Evolutionary conservation across 768 basidiomycete species (phyloP), one percentile per base, ranked within the genome.

Genomic region (Tulasnella sp.): DNA sequence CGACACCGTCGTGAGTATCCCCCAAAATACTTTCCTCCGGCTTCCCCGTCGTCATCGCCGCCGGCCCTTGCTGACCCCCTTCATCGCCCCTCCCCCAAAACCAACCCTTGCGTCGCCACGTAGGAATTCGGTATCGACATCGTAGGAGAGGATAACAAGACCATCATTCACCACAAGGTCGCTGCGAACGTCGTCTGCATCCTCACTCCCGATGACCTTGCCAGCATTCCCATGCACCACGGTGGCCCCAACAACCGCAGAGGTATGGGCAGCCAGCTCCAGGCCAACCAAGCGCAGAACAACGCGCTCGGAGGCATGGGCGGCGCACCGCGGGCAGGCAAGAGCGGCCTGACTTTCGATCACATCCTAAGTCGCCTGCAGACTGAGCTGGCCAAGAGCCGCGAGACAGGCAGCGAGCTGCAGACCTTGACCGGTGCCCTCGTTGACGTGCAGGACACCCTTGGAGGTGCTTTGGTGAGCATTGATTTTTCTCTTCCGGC

Each of bases 81-180:
- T 44, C n/a, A n/a, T 44, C 44, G 0, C 16, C 52, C 4, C 21
- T 12, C 14, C 39, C 16, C 73, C 14, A n/a, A n/a, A n/a, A n/a
- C n/a, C 4, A 19, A 4, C 16, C 21, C 31, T 4, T 12, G 16
- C 16, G 42, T 18, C 73, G 21, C 39, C 12, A 24, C 36, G 21
- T 81, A 97, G 96, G 97, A 99, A 92, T 99, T 98, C 85, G 98
- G 98, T 79, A 99, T 99, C 83, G 98, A 99, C 87, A 99, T 99
- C 81, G 94, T 98, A 77, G 94, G 95, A 81, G 98, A 99, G 83
- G 98, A 99, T 88, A 98, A 97, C 88, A 94, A 94, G 86, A 97
- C 95, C 1, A 96, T 98, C 79, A 92, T 99, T 74, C 98, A 99
- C 86, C 97, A 98, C 87, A 99, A 99, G 85, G 98, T 99, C 76